These are phyloP conservation scores for Rosa rugosa DNA, from an alignment of 306 rosid species.

Conservation along the genomic window DNA sequence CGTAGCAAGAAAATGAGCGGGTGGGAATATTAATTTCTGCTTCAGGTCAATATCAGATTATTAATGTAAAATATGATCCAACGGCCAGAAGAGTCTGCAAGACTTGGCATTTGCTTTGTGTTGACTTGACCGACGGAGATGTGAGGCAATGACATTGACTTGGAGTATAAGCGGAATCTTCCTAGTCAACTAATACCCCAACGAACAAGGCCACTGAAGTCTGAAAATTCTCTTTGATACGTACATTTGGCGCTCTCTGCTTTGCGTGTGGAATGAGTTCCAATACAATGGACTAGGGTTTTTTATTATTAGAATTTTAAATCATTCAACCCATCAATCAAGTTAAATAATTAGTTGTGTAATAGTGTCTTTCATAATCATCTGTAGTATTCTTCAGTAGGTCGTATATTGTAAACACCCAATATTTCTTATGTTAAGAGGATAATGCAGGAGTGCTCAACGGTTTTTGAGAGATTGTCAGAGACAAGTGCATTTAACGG, in stretches of 20 bases:
- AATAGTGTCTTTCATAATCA: background rate
- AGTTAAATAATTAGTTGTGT: background rate
- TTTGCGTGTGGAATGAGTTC: background rate
- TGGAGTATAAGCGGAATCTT: background rate
- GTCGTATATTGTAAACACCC: background rate
- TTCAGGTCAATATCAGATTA: background rate
- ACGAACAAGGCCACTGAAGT: background rate
- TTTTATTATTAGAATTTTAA: background rate
- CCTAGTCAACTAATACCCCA: slow-evolving; percentile 5
- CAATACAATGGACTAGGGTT: background rate
- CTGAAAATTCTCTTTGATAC: background rate
- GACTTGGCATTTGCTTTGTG: background rate
- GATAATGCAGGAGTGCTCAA: no score
- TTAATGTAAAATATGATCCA: background rate
- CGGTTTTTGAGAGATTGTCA: no score
- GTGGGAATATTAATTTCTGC: background rate
- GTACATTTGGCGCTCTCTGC: slow-evolving; percentile 2
- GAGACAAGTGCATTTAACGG: no score
- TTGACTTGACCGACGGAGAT: slow-evolving; percentile 22
- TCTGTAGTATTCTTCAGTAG: background rate
- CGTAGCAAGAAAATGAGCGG: background rate
- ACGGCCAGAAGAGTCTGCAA: slow-evolving; percentile 4
- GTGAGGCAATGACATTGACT: background rate
- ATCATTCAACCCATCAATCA: background rate
- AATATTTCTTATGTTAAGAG: background rate